Evolutionary conservation across 768 basidiomycete species (phyloP).

Genomic region (Pleurotus citrinopileatus): DNA sequence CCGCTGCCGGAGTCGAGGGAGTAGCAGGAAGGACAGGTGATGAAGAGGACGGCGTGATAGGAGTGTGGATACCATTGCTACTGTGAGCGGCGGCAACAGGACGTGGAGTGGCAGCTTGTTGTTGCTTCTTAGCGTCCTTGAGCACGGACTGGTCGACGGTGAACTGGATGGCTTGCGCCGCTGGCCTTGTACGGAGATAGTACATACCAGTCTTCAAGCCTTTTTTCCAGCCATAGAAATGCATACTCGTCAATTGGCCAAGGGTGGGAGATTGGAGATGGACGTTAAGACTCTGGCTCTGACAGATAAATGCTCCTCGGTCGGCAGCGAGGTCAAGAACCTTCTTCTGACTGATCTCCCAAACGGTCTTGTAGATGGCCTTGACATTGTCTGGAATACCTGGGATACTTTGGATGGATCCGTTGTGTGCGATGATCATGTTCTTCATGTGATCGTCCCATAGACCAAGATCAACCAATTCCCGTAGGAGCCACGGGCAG

Average conservation of each 20-base stretch:
- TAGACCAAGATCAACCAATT: slow-evolving; percentile 90
- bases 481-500: slow-evolving; percentile 98
- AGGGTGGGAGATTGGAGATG: slow-evolving; percentile 87
- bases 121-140: slow-evolving; percentile 57
- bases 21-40: slow-evolving; percentile 23
- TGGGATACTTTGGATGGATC: slow-evolving; percentile 84
- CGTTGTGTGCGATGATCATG: slow-evolving; percentile 96
- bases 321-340: slow-evolving; percentile 98
- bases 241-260: slow-evolving; percentile 94
- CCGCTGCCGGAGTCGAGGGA: background rate
- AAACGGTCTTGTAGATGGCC: slow-evolving; percentile 99
- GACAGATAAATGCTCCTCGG: slow-evolving; percentile 97
- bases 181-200: slow-evolving; percentile 93
- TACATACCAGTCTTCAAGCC: slow-evolving; percentile 99
- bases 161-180: slow-evolving; percentile 96
- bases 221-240: slow-evolving; percentile 99
- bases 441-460: slow-evolving; percentile 99
- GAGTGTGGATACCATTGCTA: slow-evolving; percentile 25
- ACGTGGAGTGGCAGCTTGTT: slow-evolving; percentile 24
- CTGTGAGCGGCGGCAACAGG: slow-evolving; percentile 18
- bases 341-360: slow-evolving; percentile 99
- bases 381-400: slow-evolving; percentile 88
- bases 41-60: slow-evolving; percentile 26
- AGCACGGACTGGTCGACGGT: slow-evolving; percentile 85
- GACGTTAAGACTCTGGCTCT: slow-evolving; percentile 92